Evolutionary conservation across 306 rosid species (phyloP).

Genomic region (Albizia julibrissin): DNA sequence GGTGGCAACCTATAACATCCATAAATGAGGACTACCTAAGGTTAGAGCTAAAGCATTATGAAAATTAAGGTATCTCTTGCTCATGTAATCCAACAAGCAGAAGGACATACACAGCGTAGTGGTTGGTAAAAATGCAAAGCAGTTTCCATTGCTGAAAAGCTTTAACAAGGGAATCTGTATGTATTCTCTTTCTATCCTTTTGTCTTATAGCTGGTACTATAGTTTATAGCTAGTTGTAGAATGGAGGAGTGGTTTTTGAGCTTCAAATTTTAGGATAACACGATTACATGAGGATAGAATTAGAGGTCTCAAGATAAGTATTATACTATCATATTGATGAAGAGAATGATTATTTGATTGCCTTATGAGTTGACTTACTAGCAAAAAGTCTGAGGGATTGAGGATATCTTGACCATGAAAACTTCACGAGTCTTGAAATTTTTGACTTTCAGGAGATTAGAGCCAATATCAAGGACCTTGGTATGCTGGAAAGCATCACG

Average conservation of each 20-base stretch:
- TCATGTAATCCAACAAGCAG: constrained; percentile 96
- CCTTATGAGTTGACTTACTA: not conserved
- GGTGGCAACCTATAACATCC: too few relatives aligned
- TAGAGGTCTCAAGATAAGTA: not conserved
- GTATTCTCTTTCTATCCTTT: constrained; percentile 35
- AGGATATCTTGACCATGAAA: not conserved
- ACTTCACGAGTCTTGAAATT: constrained; percentile 21
- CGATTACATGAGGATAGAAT: too few relatives aligned
- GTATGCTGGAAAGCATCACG: constrained; percentile 90
- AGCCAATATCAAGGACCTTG: constrained; percentile 90
- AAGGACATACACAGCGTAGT: constrained; percentile 61
- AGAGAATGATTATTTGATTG: not conserved
- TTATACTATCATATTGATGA: not conserved
- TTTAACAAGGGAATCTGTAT: constrained; percentile 94
- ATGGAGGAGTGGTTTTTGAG: constrained; percentile 1
- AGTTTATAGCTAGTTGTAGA: not conserved
- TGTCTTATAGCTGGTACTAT: not conserved
- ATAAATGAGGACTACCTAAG: too few relatives aligned
- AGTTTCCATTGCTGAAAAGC: constrained; percentile 98
- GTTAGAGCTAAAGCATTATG: constrained; percentile 78
- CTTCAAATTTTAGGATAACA: not conserved
- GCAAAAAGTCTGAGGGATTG: not conserved
- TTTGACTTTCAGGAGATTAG: constrained; percentile 76
- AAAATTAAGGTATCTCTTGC: constrained; percentile 96
- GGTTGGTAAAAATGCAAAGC: constrained; percentile 91